A percentile compares a stretch with the other conserved stretches of the same genome.
These are phyloP conservation scores for Inonotus hispidus DNA, from an alignment of 1,284 basidiomycete species.

Conservation along the genomic window DNA sequence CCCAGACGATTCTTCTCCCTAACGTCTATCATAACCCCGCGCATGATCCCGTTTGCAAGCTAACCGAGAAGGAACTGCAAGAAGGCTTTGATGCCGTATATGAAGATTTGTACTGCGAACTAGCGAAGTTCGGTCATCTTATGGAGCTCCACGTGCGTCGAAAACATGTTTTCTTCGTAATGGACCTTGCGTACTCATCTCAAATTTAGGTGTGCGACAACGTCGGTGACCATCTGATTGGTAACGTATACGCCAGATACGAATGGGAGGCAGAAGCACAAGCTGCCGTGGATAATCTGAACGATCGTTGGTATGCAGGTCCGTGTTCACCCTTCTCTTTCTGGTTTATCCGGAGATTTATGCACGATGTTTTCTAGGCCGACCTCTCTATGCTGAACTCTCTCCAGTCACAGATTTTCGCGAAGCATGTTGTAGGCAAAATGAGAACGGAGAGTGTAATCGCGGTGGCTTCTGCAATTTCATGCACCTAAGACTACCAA, in stretches of 20 bases:
- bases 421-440: conserved; percentile 98
- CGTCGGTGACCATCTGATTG: conserved; percentile 97
- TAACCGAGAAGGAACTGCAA: conserved; percentile 85
- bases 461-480: conserved; percentile 98
- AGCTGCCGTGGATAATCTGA: conserved; percentile 87
- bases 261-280: conserved; percentile 99
- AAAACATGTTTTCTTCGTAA: conserved; percentile 1
- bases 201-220: conserved; percentile 89
- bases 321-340: conserved; percentile 27
- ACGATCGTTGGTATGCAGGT: conserved; percentile 98
- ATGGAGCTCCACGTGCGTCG: conserved; percentile 86
- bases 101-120: conserved; percentile 90
- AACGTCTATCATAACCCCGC: conserved; percentile 99
- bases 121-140: conserved; percentile 92
- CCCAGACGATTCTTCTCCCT: conserved; percentile 95
- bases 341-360: neutral
- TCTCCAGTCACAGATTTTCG: conserved; percentile 99
- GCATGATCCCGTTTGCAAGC: conserved; percentile 84
- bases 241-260: conserved; percentile 97
- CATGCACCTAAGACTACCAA: conserved; percentile 91
- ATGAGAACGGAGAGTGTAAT: conserved; percentile 95
- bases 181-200: conserved; percentile 5
- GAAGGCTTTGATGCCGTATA: conserved; percentile 97
- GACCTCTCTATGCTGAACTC: conserved; percentile 96
- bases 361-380: conserved; percentile 43